A percentile compares a stretch with the other conserved stretches of the same genome.
These are phyloP conservation scores for Zygosaccharomyces gambellarensis DNA, from an alignment of 805 yeast genomes.

Conservation along the genomic window DNA sequence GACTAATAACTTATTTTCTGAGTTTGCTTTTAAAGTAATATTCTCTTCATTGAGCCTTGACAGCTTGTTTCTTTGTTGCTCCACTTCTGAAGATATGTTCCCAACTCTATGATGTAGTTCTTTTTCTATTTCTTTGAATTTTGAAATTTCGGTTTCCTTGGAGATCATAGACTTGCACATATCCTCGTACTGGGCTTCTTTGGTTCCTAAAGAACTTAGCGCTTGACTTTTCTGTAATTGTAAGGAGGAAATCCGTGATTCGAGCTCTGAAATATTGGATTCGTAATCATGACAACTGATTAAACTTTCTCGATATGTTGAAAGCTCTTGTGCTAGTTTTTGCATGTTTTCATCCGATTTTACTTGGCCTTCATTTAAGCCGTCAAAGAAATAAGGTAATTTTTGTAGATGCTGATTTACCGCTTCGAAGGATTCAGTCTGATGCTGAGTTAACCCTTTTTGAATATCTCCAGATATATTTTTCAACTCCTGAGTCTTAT, in stretches of 20 bases:
- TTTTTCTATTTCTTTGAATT: conserved; percentile 9
- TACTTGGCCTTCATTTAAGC: background rate
- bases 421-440: background rate
- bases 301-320: conserved; percentile 13
- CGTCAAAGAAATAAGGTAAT: background rate
- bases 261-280: conserved; percentile 16
- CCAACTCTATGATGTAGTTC: conserved; percentile 13
- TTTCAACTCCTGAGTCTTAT: background rate
- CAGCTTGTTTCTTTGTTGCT: conserved; percentile 8
- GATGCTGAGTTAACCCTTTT: background rate
- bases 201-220: conserved; percentile 21
- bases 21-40: conserved; percentile 23
- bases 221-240: conserved; percentile 25
- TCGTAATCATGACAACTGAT: conserved; percentile 15
- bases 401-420: background rate
- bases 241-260: conserved; percentile 19
- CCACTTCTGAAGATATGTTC: conserved; percentile 7
- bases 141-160: conserved; percentile 12
- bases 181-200: conserved; percentile 28
- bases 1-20: conserved; percentile 35
- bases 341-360: background rate
- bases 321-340: conserved; percentile 2
- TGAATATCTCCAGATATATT: background rate
- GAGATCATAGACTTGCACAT: conserved; percentile 6
- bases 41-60: conserved; percentile 17